These are phyloP conservation scores for Colletotrichum brevisporum DNA, from an alignment of 2,329 filamentous ascomycete genomes.

Conservation along the genomic window DNA sequence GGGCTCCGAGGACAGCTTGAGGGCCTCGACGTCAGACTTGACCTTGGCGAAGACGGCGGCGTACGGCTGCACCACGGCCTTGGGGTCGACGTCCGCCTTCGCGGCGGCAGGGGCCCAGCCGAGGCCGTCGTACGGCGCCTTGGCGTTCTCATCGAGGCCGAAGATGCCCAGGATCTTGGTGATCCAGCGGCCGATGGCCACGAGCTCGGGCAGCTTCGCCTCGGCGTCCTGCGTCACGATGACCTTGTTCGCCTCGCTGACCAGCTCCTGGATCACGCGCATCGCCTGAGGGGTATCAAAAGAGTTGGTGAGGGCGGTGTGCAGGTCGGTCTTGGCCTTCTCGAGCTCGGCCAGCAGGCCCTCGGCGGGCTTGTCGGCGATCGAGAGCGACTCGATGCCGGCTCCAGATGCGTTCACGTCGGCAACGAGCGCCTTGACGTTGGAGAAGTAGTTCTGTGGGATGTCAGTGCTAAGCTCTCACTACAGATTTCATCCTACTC, in stretches of 20 bases:
- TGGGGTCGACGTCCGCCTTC: conserved; percentile 57
- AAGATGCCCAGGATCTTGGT: conserved; percentile 89
- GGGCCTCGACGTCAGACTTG: conserved; percentile 59
- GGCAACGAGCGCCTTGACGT: conserved; percentile 67
- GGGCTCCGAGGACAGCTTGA: conserved; percentile 64
- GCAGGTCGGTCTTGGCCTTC: conserved; percentile 68
- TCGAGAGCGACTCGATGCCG: conserved; percentile 55
- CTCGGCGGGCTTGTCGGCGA: conserved; percentile 51
- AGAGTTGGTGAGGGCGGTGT: conserved; percentile 80
- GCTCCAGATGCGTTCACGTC: conserved; percentile 55
- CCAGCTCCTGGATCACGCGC: conserved; percentile 81
- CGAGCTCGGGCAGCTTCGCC: conserved; percentile 62
- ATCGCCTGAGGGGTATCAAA: conserved; percentile 89
- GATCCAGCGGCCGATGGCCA: conserved; percentile 80
- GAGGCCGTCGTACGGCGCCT: conserved; percentile 67
- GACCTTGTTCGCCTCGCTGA: conserved; percentile 80
- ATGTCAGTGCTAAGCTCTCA: conserved; percentile 30
- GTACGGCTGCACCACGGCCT: conserved; percentile 61
- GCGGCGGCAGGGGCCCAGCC: conserved; percentile 65
- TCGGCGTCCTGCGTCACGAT: conserved; percentile 53
- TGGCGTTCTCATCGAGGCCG: conserved; percentile 79
- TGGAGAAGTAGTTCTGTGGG: conserved; percentile 70
- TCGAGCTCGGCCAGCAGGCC: conserved; percentile 58
- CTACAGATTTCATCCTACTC: conserved; percentile 44
- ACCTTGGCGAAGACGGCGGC: conserved; percentile 60